Percentiles rank a stretch among this genome's conserved stretches.
Evolutionary conservation across 2,329 filamentous ascomycete genomes (phyloP).

Genomic region (Aspergillus tubingensis): DNA sequence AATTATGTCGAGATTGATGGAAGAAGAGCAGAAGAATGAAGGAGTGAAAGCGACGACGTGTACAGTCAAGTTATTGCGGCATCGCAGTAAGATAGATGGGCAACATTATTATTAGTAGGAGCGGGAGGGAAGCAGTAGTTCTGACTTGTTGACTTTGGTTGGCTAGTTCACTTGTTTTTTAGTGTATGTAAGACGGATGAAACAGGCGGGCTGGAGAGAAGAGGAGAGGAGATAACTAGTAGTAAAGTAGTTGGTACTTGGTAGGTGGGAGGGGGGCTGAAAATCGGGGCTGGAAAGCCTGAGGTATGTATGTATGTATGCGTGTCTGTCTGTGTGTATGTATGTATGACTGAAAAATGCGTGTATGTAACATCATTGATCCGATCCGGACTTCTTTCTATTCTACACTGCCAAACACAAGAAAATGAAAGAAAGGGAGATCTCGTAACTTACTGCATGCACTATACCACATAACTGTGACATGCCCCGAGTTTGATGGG

Average conservation of each 20-base stretch:
- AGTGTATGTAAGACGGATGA: slow-evolving; percentile 1
- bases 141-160: no score
- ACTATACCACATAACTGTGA: no score
- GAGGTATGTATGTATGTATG: background rate
- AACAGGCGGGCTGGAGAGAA: background rate
- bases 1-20: background rate
- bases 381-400: background rate
- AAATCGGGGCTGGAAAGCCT: background rate
- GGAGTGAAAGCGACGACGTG: background rate
- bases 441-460: no score
- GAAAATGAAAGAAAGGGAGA: no score
- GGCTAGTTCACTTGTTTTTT: background rate
- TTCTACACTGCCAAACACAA: no score
- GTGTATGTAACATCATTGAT: background rate
- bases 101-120: background rate
- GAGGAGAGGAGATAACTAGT: no score
- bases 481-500: no score
- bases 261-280: background rate
- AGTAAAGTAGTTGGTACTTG: no score
- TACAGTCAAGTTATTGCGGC: background rate
- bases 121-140: background rate
- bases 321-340: background rate
- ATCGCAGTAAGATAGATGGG: background rate
- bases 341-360: background rate
- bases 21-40: background rate